Evolutionary conservation across 257 asterid species (phyloP).

Genomic region (Fraxinus americana): DNA sequence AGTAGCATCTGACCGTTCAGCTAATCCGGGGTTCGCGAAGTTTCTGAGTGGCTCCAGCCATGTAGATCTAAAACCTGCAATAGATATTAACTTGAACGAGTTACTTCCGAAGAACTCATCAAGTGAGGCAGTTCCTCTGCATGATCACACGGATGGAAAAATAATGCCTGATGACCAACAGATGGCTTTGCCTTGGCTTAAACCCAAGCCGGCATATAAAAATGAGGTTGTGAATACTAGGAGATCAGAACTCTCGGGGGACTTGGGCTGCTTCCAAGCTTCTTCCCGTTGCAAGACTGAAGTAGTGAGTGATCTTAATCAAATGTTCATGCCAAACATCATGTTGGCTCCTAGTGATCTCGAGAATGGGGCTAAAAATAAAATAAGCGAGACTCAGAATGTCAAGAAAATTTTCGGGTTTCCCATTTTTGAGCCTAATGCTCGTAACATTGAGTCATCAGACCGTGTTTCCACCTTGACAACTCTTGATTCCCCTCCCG

Average conservation of each 20-base stretch:
- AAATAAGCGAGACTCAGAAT: slow-evolving; percentile 35
- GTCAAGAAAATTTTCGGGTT: slow-evolving; percentile 69
- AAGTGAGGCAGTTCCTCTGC: slow-evolving; percentile 37
- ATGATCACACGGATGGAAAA: slow-evolving; percentile 46
- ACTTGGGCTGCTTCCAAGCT: slow-evolving; percentile 31
- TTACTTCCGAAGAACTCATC: slow-evolving; percentile 42
- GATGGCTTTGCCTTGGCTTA: slow-evolving; percentile 76
- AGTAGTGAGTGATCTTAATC: slow-evolving; percentile 53
- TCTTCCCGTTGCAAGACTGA: slow-evolving; percentile 36
- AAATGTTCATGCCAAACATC: slow-evolving; percentile 32
- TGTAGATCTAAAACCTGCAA: slow-evolving; percentile 40
- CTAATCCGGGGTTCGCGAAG: slow-evolving; percentile 38
- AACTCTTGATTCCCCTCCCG: slow-evolving; percentile 23
- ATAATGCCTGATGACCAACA: slow-evolving; percentile 40
- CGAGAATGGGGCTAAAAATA: slow-evolving; percentile 29
- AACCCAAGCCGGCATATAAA: slow-evolving; percentile 44
- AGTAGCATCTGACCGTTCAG: slow-evolving; percentile 32
- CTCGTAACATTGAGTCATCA: slow-evolving; percentile 38
- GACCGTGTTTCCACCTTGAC: slow-evolving; percentile 40
- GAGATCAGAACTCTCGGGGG: slow-evolving; percentile 30
- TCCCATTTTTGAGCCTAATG: slow-evolving; percentile 63
- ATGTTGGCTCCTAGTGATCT: slow-evolving; percentile 13
- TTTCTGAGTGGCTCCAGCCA: slow-evolving; percentile 29
- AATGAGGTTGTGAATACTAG: slow-evolving; percentile 25
- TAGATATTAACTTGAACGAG: slow-evolving; percentile 73